A percentile compares a stretch with the other conserved stretches of the same genome.
Evolutionary conservation across 306 rosid genomes (phyloP).

Genomic region (Medicago ruthenica): DNA sequence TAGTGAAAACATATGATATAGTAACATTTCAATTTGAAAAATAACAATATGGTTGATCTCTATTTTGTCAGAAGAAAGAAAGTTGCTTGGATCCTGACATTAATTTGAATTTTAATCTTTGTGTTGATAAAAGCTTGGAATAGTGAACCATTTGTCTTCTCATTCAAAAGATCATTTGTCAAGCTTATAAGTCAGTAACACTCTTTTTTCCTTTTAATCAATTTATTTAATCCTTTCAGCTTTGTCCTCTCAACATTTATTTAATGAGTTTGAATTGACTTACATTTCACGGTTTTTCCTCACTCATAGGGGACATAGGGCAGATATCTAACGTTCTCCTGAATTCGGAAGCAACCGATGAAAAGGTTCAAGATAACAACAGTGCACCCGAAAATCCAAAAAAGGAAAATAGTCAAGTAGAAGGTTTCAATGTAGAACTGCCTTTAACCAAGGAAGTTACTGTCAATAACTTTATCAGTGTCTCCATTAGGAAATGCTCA

Average conservation of each 20-base stretch:
- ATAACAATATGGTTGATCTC: slow-evolving; percentile 26
- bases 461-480: slow-evolving; percentile 57
- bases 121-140: slow-evolving; percentile 12
- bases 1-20: background rate
- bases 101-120: background rate
- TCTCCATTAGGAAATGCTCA: slow-evolving; percentile 65
- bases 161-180: slow-evolving; percentile 22
- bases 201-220: slow-evolving; percentile 2
- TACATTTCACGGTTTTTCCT: slow-evolving; percentile 41
- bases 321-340: slow-evolving; percentile 60
- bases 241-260: slow-evolving; percentile 36
- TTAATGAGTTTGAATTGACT: slow-evolving; percentile 46
- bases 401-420: slow-evolving; percentile 52
- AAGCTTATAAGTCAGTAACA: slow-evolving; percentile 28
- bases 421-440: slow-evolving; percentile 76
- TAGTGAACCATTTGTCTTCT: slow-evolving; percentile 26
- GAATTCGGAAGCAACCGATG: slow-evolving; percentile 51
- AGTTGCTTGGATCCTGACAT: slow-evolving; percentile 11
- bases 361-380: slow-evolving; percentile 48
- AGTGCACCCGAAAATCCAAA: slow-evolving; percentile 48
- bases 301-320: slow-evolving; percentile 67
- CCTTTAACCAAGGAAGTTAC: slow-evolving; percentile 67
- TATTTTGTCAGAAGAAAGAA: slow-evolving; percentile 37
- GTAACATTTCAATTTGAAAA: background rate
- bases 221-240: background rate